Evolutionary conservation across 2,329 filamentous ascomycete genomes (phyloP).

Genomic region (Sporothrix pseudoabietina): DNA sequence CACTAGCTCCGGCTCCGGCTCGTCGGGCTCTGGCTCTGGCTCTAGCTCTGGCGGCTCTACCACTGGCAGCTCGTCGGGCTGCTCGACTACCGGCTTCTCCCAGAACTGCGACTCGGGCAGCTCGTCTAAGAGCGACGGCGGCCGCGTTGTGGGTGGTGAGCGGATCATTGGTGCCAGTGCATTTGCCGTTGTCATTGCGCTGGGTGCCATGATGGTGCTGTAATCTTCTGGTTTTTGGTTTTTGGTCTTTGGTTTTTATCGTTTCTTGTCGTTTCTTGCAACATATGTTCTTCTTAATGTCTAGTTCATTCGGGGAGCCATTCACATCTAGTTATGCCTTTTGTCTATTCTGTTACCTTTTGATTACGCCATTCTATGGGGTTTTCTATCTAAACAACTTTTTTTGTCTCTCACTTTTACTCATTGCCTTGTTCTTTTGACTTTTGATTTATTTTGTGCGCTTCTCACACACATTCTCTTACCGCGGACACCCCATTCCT

Average conservation of each 20-base stretch:
- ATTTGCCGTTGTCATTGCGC: conserved; percentile 43
- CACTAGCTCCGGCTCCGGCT: neutral
- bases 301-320: conserved; percentile 5
- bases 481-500: neutral
- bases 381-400: neutral
- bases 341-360: conserved; percentile 14
- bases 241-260: conserved; percentile 35
- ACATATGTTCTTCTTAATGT: conserved; percentile 4
- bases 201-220: conserved; percentile 42
- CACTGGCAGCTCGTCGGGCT: conserved; percentile 37
- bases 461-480: neutral
- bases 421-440: neutral
- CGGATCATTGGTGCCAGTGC: conserved; percentile 43
- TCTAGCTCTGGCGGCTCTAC: conserved; percentile 28
- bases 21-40: conserved; percentile 33
- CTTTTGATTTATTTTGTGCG: neutral
- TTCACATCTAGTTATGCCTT: neutral
- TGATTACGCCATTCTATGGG: conserved; percentile 3
- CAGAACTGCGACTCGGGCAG: conserved; percentile 44
- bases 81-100: conserved; percentile 46
- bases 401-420: neutral
- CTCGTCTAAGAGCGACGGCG: conserved; percentile 41
- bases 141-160: conserved; percentile 36
- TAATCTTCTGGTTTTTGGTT: conserved; percentile 32
- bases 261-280: conserved; percentile 12